Evolutionary conservation across 805 yeast species (phyloP).

Genomic region (Metschnikowia chrysomelidarum): DNA sequence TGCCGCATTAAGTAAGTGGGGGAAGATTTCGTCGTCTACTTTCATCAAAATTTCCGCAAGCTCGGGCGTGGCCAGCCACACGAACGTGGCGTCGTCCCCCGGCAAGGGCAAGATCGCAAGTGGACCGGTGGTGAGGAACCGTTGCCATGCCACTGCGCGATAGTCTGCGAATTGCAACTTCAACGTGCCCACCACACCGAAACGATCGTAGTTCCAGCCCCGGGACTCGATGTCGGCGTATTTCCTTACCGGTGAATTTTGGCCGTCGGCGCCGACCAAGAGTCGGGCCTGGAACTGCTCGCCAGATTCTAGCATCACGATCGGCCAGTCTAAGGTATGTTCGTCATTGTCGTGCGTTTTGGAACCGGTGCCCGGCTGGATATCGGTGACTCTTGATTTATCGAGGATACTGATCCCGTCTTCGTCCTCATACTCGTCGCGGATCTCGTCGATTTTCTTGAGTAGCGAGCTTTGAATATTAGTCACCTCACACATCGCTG

Average conservation of each 20-base stretch:
- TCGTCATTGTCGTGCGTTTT: constrained; percentile 12
- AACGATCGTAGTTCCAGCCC: constrained; percentile 88
- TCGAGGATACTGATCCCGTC: constrained; percentile 49
- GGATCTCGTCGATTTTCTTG: constrained; percentile 39
- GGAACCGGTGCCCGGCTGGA: constrained; percentile 26
- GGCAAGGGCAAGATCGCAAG: constrained; percentile 89
- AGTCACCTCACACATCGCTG: constrained; percentile 84
- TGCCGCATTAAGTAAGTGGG: constrained; percentile 79
- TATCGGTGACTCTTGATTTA: constrained; percentile 63
- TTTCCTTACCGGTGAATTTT: constrained; percentile 85
- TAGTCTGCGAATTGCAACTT: constrained; percentile 70
- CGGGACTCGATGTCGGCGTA: constrained; percentile 79
- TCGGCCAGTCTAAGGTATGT: constrained; percentile 71
- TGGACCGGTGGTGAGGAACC: constrained; percentile 90
- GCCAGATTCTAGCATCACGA: constrained; percentile 67
- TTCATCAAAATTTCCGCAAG: constrained; percentile 60
- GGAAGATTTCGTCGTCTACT: constrained; percentile 60
- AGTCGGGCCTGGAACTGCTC: constrained; percentile 61
- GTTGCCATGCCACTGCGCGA: constrained; percentile 83
- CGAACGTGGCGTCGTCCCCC: constrained; percentile 81
- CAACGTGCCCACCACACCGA: constrained; percentile 91
- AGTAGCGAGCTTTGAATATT: constrained; percentile 78
- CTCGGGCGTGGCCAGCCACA: constrained; percentile 87
- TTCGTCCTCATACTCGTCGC: constrained; percentile 18
- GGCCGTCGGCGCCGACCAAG: constrained; percentile 95